These are phyloP conservation scores for Serendipita sp. DNA, from an alignment of 768 basidiomycete species.

Conservation along the genomic window DNA sequence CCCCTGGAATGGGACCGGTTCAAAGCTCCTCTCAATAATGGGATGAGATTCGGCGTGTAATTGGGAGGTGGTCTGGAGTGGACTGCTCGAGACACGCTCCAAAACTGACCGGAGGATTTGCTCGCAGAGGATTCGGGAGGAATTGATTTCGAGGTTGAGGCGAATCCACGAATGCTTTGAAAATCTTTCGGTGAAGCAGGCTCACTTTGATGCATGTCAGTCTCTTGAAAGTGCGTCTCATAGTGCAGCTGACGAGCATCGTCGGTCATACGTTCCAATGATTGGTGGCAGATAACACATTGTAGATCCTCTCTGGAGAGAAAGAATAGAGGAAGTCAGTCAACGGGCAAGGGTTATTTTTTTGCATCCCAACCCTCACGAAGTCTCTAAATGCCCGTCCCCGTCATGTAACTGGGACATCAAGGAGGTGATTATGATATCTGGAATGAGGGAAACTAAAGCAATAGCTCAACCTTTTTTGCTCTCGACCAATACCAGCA, in stretches of 20 bases:
- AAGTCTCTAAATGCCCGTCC: too few species aligned
- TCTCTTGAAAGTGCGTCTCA: conserved; percentile 29
- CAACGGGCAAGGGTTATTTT: too few species aligned
- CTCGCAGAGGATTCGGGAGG: not conserved
- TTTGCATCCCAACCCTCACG: too few species aligned
- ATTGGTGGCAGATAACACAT: conserved; percentile 38
- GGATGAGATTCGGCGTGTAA: conserved; percentile 59
- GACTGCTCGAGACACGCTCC: conserved; percentile 52
- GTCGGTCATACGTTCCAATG: conserved; percentile 26
- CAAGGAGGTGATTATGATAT: too few species aligned
- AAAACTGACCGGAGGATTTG: conserved; percentile 16
- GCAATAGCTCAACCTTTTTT: too few species aligned
- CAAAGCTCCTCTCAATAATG: conserved; percentile 42
- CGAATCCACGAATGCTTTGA: not conserved
- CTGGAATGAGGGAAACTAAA: too few species aligned
- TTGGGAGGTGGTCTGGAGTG: conserved; percentile 35
- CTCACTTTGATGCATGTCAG: conserved; percentile 4
- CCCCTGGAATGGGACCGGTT: conserved; percentile 36
- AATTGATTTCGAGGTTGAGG: not conserved
- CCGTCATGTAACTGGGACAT: too few species aligned
- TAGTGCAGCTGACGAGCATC: conserved; percentile 39
- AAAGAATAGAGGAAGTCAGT: too few species aligned
- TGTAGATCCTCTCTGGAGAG: conserved; percentile 8
- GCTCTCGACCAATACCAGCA: too few species aligned
- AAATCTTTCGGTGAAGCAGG: not conserved